These are phyloP conservation scores for Mycena venus DNA, from an alignment of 768 basidiomycete species.

Conservation along the genomic window DNA sequence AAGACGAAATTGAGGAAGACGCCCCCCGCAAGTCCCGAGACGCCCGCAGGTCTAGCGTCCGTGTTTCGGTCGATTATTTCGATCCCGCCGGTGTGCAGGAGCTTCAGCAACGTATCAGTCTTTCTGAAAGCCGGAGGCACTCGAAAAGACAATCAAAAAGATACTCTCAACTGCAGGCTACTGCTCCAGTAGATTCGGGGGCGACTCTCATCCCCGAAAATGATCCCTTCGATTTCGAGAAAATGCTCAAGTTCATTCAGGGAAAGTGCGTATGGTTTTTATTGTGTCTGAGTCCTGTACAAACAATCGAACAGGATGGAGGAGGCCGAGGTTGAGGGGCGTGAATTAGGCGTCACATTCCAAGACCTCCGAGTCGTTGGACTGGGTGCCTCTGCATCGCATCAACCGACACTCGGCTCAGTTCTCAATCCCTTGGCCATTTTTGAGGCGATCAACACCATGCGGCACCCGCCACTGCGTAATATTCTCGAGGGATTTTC, in stretches of 20 bases:
- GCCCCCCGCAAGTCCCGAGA: neutral
- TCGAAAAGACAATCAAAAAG: neutral
- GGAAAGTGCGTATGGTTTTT: conserved; percentile 35
- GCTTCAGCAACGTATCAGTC: conserved; percentile 38
- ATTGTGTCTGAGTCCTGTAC: neutral
- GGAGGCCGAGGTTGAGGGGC: conserved; percentile 45
- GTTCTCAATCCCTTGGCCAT: conserved; percentile 61
- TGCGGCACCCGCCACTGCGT: conserved; percentile 72
- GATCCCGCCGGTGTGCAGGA: conserved; percentile 58
- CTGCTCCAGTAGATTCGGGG: conserved; percentile 33
- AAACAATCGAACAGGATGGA: conserved; percentile 42
- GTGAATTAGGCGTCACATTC: conserved; percentile 66
- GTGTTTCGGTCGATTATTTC: conserved; percentile 57
- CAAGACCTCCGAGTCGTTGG: conserved; percentile 68
- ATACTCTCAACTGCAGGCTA: neutral
- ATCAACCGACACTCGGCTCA: conserved; percentile 66
- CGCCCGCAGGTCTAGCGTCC: conserved; percentile 32
- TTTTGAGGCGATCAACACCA: conserved; percentile 54
- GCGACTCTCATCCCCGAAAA: conserved; percentile 33
- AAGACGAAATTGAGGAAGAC: neutral
- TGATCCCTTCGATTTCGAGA: conserved; percentile 44
- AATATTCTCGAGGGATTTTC: conserved; percentile 76
- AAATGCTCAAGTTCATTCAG: conserved; percentile 41
- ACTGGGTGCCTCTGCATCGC: conserved; percentile 54
- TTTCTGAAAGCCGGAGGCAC: neutral